phyloP scores from a whole-genome alignment of 2,329 filamentous ascomycete species.

The Onygena corvina region DNA sequence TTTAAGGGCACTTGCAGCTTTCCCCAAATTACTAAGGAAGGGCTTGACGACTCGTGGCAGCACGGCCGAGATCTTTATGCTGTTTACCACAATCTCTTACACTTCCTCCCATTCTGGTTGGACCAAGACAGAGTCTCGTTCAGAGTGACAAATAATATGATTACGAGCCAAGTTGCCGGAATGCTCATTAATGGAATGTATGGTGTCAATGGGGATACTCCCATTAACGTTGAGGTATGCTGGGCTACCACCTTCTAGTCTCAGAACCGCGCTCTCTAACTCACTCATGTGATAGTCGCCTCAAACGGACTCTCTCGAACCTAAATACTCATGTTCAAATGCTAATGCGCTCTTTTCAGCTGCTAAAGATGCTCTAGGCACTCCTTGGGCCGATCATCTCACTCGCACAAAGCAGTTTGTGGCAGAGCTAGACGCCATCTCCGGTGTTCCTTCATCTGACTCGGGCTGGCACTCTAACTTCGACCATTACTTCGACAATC shows the following conservation, averaged over 20 bases:
- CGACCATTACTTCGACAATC: constrained; percentile 77
- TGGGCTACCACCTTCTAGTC: background rate
- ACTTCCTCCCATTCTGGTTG: constrained; percentile 49
- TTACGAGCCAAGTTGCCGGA: constrained; percentile 68
- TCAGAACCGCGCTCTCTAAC: background rate
- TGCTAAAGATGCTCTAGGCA: constrained; percentile 36
- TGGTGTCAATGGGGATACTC: constrained; percentile 28
- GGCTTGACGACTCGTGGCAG: constrained; percentile 60
- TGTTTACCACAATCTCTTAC: constrained; percentile 60
- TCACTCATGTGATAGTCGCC: constrained; percentile 6
- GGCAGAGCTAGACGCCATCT: constrained; percentile 52
- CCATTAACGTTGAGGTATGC: constrained; percentile 40
- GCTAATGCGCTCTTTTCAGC: constrained; percentile 38
- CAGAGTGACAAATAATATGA: constrained; percentile 69
- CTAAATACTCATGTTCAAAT: constrained; percentile 53
- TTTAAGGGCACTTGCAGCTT: constrained; percentile 68
- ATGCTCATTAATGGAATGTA: constrained; percentile 65
- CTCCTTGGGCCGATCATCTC: constrained; percentile 54
- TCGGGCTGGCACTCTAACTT: constrained; percentile 53
- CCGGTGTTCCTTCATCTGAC: constrained; percentile 47
- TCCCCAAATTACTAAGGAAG: constrained; percentile 62
- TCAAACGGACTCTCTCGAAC: constrained; percentile 55
- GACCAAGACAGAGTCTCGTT: constrained; percentile 44
- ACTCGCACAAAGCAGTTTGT: constrained; percentile 45
- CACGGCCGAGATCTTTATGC: constrained; percentile 65